A percentile compares a stretch with the other conserved stretches of the same genome.
phyloP scores from a whole-genome alignment of 345 rosid species.

The Firmiana major region DNA sequence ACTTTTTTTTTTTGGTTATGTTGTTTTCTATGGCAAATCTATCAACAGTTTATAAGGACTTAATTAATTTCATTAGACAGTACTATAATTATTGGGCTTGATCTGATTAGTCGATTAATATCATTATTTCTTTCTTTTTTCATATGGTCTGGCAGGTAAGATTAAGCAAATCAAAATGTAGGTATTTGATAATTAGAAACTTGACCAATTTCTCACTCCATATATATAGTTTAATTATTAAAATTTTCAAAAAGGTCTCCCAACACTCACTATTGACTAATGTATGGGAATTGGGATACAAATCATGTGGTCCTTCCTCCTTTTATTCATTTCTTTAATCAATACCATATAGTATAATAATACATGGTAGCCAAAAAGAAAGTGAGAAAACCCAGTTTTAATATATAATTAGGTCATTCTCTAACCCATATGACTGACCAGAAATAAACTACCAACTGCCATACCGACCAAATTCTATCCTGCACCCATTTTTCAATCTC shows the following conservation, averaged over 20 bases:
- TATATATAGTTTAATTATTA: neutral
- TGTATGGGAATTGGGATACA: constrained; percentile 13
- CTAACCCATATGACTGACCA: neutral
- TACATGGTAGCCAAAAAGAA: neutral
- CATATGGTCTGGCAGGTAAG: constrained; percentile 8
- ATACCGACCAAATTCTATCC: neutral
- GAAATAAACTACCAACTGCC: constrained; percentile 5
- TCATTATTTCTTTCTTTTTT: too few relatives aligned
- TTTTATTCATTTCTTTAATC: neutral
- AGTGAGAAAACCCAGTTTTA: neutral
- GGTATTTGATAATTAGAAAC: neutral
- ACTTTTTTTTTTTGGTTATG: too few relatives aligned
- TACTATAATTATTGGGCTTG: too few relatives aligned
- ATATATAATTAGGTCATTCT: neutral
- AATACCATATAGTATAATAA: neutral
- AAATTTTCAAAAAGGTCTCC: neutral
- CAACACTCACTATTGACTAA: neutral
- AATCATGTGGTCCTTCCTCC: constrained; percentile 1
- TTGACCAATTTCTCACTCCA: neutral
- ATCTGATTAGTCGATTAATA: too few relatives aligned
- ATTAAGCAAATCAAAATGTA: constrained; percentile 15
- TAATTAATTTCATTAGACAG: too few relatives aligned
- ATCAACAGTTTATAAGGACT: too few relatives aligned
- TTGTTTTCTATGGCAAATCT: too few relatives aligned
- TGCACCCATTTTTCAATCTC: neutral